Percentiles rank a stretch among this genome's conserved stretches.
Evolutionary conservation across 352 stramenopile genomes (phyloP).

Genomic region (Globisporangium alternatum): DNA sequence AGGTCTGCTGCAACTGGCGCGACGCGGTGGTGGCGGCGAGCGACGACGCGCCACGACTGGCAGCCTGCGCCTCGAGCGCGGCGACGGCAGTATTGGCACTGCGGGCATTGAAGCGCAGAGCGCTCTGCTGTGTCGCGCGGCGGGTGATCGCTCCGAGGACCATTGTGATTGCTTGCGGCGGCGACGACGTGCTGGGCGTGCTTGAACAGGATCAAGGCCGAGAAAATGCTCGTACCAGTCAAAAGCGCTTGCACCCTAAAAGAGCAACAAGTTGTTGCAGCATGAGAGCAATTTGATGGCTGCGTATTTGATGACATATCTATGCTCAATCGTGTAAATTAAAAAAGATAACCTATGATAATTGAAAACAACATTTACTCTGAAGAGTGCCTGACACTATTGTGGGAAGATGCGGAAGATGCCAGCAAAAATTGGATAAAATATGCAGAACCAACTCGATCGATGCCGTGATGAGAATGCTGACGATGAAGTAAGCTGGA

Average conservation of each 20-base stretch:
- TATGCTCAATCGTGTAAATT: not conserved
- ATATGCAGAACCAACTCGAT: too few species aligned
- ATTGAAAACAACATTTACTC: too few species aligned
- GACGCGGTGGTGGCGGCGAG: not conserved
- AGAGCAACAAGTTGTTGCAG: too few species aligned
- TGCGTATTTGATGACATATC: not conserved
- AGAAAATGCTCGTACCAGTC: slow-evolving; percentile 2
- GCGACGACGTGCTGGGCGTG: not conserved
- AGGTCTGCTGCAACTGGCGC: not conserved
- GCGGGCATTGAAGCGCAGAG: slow-evolving; percentile 6
- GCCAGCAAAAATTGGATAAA: too few species aligned
- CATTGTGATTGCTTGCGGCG: slow-evolving; percentile 13
- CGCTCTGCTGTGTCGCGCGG: slow-evolving; percentile 27
- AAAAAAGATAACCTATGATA: not conserved
- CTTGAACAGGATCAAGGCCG: not conserved
- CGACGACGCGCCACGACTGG: slow-evolving; percentile 3
- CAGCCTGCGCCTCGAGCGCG: not conserved
- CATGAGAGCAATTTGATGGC: too few species aligned
- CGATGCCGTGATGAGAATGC: not conserved
- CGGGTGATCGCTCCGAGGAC: slow-evolving; percentile 30
- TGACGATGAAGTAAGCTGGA: not conserved
- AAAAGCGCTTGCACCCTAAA: not conserved
- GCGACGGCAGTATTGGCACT: slow-evolving; percentile 3
- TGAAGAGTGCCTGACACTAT: too few species aligned
- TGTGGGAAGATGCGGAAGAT: too few species aligned